phyloP scores from a whole-genome alignment of 768 basidiomycete genomes.

The Dendrothele bispora region DNA sequence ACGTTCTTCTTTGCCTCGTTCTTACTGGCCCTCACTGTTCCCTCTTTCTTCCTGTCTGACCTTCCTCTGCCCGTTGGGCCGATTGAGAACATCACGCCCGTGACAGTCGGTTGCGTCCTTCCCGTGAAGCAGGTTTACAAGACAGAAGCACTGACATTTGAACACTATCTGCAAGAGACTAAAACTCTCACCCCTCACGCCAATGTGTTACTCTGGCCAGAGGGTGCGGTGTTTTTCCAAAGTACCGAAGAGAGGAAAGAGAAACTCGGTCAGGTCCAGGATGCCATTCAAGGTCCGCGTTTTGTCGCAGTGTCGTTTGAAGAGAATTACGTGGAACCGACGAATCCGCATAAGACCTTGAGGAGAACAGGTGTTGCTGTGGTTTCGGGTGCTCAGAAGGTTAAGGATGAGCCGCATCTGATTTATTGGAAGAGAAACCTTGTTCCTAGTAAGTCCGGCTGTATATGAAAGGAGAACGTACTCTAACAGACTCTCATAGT shows the following conservation, averaged over 20 bases:
- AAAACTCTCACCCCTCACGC: slow-evolving; percentile 41
- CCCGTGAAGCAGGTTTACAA: slow-evolving; percentile 49
- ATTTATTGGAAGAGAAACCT: slow-evolving; percentile 76
- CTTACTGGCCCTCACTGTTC: slow-evolving; percentile 49
- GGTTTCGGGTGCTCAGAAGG: slow-evolving; percentile 33
- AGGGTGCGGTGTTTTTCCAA: slow-evolving; percentile 71
- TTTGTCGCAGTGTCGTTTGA: slow-evolving; percentile 74
- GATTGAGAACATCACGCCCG: slow-evolving; percentile 41
- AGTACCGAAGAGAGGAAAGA: slow-evolving; percentile 45
- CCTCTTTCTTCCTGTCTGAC: slow-evolving; percentile 48
- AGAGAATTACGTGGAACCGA: slow-evolving; percentile 48
- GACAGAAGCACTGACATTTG: slow-evolving; percentile 46
- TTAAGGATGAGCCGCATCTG: slow-evolving; percentile 33
- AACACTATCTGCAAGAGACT: slow-evolving; percentile 65
- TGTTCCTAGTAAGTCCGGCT: slow-evolving; percentile 67
- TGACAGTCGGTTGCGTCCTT: slow-evolving; percentile 68
- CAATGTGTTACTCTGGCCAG: slow-evolving; percentile 75
- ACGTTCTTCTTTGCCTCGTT: slow-evolving; percentile 8
- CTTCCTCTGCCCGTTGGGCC: slow-evolving; percentile 21
- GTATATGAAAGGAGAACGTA: no score
- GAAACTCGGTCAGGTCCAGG: slow-evolving; percentile 46
- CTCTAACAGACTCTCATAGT: slow-evolving; percentile 53
- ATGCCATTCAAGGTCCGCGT: slow-evolving; percentile 24
- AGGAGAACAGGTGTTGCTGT: slow-evolving; percentile 67
- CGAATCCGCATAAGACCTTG: slow-evolving; percentile 33